Conservation (phyloP, 108 stramenopile species). For the Skeletonema potamos region DNA sequence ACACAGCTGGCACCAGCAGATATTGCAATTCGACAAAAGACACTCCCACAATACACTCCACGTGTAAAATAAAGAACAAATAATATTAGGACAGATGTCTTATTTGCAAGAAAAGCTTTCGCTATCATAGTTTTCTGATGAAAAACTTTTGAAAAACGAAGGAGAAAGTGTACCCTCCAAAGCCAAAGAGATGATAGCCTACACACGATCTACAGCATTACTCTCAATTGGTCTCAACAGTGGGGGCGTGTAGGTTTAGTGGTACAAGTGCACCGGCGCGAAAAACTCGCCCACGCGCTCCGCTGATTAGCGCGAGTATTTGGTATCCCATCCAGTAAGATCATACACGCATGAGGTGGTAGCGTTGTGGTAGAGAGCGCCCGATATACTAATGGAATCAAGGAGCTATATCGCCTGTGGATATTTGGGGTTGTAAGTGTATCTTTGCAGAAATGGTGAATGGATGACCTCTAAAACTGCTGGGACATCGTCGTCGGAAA, state of each 20-base stretch:
- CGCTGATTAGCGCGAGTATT: constrained; percentile 96
- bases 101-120: no score
- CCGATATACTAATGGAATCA: constrained; percentile 96
- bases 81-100: no score
- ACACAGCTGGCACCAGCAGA: no score
- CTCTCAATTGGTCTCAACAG: no score
- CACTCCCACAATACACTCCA: neutral
- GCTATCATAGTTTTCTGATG: no score
- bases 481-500: constrained; percentile 86
- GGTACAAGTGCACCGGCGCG: no score
- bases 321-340: constrained; percentile 96
- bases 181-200: no score
- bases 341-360: constrained; percentile 95
- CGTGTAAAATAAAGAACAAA: neutral
- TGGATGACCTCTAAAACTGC: constrained; percentile 84
- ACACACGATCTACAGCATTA: no score
- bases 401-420: constrained; percentile 95
- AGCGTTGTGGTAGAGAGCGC: constrained; percentile 98
- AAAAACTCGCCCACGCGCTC: no score
- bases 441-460: constrained; percentile 99
- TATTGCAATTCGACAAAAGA: neutral
- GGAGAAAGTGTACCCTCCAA: no score
- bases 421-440: constrained; percentile 98
- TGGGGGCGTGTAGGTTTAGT: no score
- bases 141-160: no score